Percentiles rank a stretch among this genome's conserved stretches.
Evolutionary conservation across 1,284 basidiomycete genomes (phyloP).

Genomic region (Rhodotorula sp.): DNA sequence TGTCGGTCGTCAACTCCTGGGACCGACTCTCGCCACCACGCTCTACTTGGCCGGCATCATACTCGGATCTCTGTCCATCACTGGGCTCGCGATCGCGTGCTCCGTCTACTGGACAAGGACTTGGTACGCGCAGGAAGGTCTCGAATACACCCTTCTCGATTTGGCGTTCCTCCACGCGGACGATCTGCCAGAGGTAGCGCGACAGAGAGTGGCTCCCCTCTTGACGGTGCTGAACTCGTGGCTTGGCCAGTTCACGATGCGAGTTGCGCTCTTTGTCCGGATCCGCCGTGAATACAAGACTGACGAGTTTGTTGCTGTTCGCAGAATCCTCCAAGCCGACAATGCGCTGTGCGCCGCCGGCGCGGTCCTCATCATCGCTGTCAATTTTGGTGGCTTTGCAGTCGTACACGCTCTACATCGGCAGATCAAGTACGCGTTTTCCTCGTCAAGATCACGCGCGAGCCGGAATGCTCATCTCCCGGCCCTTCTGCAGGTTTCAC

Average conservation of each 20-base stretch:
- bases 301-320: background rate
- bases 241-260: conserved; percentile 11
- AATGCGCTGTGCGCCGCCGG: conserved; percentile 3
- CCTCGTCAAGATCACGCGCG: no score
- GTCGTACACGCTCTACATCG: conserved; percentile 17
- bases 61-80: conserved; percentile 7
- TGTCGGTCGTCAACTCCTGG: conserved; percentile 13
- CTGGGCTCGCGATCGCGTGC: background rate
- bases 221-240: background rate
- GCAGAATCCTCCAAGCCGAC: conserved; percentile 6
- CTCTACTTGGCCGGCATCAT: conserved; percentile 17
- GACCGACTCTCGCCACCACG: conserved; percentile 12
- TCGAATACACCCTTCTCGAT: background rate
- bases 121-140: background rate
- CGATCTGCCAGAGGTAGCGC: background rate
- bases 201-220: background rate
- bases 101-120: background rate
- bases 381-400: conserved; percentile 19
- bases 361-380: conserved; percentile 6
- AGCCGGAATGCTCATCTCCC: no score
- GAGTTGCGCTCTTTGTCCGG: background rate
- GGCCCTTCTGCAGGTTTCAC: background rate
- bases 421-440: conserved; percentile 17
- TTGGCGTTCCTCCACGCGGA: background rate
- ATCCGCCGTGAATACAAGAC: background rate